Base-by-base conservation (phyloP, 768 basidiomycete species). In the Nidula microcarpa region DNA sequence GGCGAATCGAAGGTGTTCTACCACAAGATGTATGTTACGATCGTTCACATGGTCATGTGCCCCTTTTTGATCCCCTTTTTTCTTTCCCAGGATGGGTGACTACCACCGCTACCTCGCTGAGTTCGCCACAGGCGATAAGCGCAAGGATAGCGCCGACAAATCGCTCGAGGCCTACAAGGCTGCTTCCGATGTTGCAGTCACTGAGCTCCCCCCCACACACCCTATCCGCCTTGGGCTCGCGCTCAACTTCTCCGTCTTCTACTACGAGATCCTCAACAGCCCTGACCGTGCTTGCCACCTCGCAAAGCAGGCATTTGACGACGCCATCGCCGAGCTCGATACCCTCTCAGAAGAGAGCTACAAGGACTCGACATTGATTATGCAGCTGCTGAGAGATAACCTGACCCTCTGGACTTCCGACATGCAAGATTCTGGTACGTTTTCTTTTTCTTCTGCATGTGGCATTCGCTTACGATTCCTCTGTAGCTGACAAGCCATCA, bases 1-100 rank as follows among this genome's bases (percentile, higher is more conserved):
- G 94, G 95, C 67, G 96, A 98, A 76, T 93, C 90, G 54, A 96
- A 97, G 79, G 95, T 98, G 53, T 98, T 98, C 84, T 98, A 98
- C 80, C 94, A 96, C 85, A 98, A 98, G 86, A 94, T 97, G 93
- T 94, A 62, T 58, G 91, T 51, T 18, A 9, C 18, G 44, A 13
- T 34, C 47, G 32, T 35, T 13, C 14, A 23, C 16, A 44, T 45
- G 16, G 46, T 52, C 18, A 14, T 35, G 32, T 23, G 11, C 44
- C 16, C 54, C 37, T 56, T 35, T 43, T 56, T 55, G 39, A 60
- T 59, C 62, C 65, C 57, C 65, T 50, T 37, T 55, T 55, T 30
- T 51, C 3, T 50, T 51, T 53, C 43, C 52, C 64, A 97, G 94
- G 94, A 96, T 93, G 94, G 94, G 94, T 72, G 94, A 98, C 74